Conservation (phyloP, 1,139 yeast genomes). For the Pichia sp. region DNA sequence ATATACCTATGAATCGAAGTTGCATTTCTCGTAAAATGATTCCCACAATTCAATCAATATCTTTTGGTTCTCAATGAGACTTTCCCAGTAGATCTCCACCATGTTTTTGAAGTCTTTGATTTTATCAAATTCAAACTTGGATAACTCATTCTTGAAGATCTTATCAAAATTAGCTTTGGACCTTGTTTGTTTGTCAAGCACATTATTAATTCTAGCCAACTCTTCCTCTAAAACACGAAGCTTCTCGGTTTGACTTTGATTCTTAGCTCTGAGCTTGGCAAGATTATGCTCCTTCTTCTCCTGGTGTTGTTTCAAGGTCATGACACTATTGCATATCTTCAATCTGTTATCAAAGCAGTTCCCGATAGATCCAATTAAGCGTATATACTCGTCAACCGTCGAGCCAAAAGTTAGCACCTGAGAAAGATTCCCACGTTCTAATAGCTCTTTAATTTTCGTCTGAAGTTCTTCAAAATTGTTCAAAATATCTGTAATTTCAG, state of each 20-base stretch:
- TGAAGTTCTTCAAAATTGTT: slow-evolving; percentile 69
- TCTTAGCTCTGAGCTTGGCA: slow-evolving; percentile 25
- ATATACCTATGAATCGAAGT: too few species aligned
- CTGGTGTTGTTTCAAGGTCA: slow-evolving; percentile 38
- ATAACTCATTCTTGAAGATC: slow-evolving; percentile 63
- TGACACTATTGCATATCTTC: slow-evolving; percentile 56
- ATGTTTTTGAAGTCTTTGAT: slow-evolving; percentile 82
- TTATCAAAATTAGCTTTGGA: slow-evolving; percentile 27
- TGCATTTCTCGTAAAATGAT: slow-evolving; percentile 57
- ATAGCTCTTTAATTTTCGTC: slow-evolving; percentile 59
- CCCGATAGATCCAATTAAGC: slow-evolving; percentile 71
- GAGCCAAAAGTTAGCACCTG: slow-evolving; percentile 83
- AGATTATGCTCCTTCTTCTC: slow-evolving; percentile 40
- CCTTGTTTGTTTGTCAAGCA: slow-evolving; percentile 34
- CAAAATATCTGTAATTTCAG: slow-evolving; percentile 53
- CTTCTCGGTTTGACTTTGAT: slow-evolving; percentile 27
- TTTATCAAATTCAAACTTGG: slow-evolving; percentile 64
- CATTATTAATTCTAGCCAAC: slow-evolving; percentile 46
- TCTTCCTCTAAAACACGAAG: slow-evolving; percentile 52
- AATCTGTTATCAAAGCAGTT: slow-evolving; percentile 70
- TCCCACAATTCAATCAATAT: slow-evolving; percentile 95
- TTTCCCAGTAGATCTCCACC: slow-evolving; percentile 85
- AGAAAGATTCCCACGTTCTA: slow-evolving; percentile 76
- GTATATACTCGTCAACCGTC: slow-evolving; percentile 79
- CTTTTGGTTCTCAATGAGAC: slow-evolving; percentile 88